Percentiles rank a stretch among this genome's conserved stretches.
Conservation (phyloP, 2,329 filamentous ascomycete genomes). For the Ascochyta viciae-villosae region DNA sequence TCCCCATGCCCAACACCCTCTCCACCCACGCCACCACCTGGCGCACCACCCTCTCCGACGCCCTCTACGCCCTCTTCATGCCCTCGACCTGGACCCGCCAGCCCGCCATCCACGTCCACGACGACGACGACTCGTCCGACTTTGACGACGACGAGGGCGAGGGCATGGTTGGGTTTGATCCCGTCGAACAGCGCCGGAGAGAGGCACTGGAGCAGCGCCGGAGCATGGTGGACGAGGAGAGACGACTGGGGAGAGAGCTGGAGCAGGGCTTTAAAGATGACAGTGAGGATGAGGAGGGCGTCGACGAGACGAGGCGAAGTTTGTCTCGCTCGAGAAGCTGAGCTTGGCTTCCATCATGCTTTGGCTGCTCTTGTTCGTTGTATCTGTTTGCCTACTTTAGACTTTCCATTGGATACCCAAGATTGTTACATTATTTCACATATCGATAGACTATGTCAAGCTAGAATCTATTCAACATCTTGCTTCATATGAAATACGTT, state of each 20-base stretch:
- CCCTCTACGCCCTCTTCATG: conserved; percentile 43
- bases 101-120: conserved; percentile 39
- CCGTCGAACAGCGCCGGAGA: conserved; percentile 44
- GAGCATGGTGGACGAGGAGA: conserved; percentile 57
- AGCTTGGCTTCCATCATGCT: background rate
- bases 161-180: conserved; percentile 56
- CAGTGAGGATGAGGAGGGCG: conserved; percentile 66
- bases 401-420: background rate
- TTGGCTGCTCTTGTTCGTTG: background rate
- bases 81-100: conserved; percentile 38
- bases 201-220: conserved; percentile 50
- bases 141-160: conserved; percentile 57
- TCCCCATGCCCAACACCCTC: conserved; percentile 46
- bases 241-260: conserved; percentile 78
- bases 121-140: conserved; percentile 34
- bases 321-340: conserved; percentile 3
- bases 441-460: too few relatives aligned
- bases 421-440: too few relatives aligned
- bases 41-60: conserved; percentile 47
- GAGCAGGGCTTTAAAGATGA: conserved; percentile 79
- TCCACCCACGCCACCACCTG: conserved; percentile 28
- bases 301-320: conserved; percentile 23
- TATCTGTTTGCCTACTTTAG: background rate
- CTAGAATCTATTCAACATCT: too few relatives aligned
- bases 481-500: too few relatives aligned